Evolutionary conservation across 768 basidiomycete species (phyloP).

Genomic region (Boletus edulis): DNA sequence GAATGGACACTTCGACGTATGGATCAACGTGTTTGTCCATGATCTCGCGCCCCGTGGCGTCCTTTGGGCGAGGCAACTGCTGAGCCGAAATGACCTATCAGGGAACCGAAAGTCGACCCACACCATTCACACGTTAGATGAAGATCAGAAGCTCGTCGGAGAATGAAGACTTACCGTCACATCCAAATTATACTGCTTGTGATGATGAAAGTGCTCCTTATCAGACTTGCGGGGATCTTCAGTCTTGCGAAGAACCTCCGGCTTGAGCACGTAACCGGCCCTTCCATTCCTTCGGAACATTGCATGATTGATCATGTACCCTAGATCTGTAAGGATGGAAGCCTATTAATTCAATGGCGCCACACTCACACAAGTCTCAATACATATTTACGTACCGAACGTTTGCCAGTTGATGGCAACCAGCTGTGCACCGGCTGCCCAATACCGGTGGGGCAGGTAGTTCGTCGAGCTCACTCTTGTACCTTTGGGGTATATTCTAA

Average conservation of each 20-base stretch:
- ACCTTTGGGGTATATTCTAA: conserved; percentile 86
- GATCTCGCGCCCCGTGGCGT: conserved; percentile 59
- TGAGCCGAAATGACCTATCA: conserved; percentile 79
- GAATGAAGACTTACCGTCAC: conserved; percentile 47
- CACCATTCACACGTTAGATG: not conserved
- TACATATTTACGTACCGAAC: conserved; percentile 57
- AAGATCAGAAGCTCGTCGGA: not conserved
- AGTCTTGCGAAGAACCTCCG: conserved; percentile 64
- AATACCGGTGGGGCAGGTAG: conserved; percentile 85
- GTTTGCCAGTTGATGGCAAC: conserved; percentile 99
- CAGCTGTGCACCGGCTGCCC: conserved; percentile 85
- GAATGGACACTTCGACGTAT: conserved; percentile 77
- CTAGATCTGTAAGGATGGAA: conserved; percentile 60
- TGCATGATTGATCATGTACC: conserved; percentile 89
- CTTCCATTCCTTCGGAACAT: conserved; percentile 95
- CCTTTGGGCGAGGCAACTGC: conserved; percentile 76
- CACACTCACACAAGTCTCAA: not conserved
- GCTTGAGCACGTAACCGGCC: conserved; percentile 88
- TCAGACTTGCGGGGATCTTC: conserved; percentile 50
- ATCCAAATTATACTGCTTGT: conserved; percentile 59
- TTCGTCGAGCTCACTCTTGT: conserved; percentile 80
- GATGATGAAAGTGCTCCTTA: conserved; percentile 53
- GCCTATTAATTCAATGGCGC: not conserved
- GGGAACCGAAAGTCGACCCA: not conserved
- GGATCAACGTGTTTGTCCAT: conserved; percentile 64